Base-by-base conservation (phyloP, 805 yeast genomes). In the Jamesozyma lodderae region DNA sequence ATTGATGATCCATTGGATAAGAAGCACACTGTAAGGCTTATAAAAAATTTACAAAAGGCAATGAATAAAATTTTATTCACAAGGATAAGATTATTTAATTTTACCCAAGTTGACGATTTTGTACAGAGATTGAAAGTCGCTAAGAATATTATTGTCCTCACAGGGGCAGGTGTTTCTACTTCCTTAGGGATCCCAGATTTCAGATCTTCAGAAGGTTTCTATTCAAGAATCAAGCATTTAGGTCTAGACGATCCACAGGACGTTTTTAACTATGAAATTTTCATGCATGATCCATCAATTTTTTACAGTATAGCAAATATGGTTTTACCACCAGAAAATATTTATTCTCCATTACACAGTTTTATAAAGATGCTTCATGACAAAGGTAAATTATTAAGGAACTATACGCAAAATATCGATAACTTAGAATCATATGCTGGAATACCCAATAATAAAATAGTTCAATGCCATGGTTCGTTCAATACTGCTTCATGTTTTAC, bases 121-220 rank as follows among this genome's bases (percentile, higher is more conserved):
- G 60, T 74, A 2, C 64, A 63, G 2, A 70, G 70, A 24, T 65
- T 88, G 18, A 47, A 64, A n/a, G 62, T 62, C 4, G 75, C 92
- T 1, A 53, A 68, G 14, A 79, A 74, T 29, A 69, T 87, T 13
- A 52, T 88, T 41, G 86, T 87, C 0, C 57, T 87, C 14, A 84
- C 95, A 0, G 96, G 96, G 9, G 96, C 96, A 1, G 96, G 96
- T 19, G 84, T 87, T 39, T 82, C 94, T 29, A 86, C 96, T 2
- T 76, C 86, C 1, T 63, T 86, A 39, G 96, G 96, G 4, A 87
- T 86, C 37, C 96, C 96, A 0, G 96, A 86, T 61, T 86, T 87
- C 62, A 70, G 96, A 54, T 85, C 95, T 0, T 76, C 84, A 15
- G 70, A 79, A 45, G 96, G 96, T 35, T 72, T 87, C 40, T 87